A percentile compares a stretch with the other conserved stretches of the same genome.
phyloP scores from a whole-genome alignment of 345 rosid genomes.

The Populus euphratica region DNA sequence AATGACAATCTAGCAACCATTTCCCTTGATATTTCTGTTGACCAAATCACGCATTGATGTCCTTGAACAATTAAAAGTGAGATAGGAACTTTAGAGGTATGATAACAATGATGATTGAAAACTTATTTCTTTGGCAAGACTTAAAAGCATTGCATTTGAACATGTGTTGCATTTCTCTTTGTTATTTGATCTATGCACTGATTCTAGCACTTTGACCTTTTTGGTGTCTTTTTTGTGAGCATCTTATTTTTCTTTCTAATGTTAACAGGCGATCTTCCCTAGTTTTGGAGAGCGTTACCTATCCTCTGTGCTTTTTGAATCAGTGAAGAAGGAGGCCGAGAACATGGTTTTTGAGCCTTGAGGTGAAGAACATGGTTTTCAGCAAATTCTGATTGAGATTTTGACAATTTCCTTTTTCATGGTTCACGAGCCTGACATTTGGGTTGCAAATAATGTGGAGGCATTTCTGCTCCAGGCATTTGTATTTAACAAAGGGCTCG shows the following conservation, averaged over 20 bases:
- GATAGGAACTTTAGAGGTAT: background rate
- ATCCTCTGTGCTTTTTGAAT: slow-evolving; percentile 52
- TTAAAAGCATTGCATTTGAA: background rate
- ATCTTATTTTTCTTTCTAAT: background rate
- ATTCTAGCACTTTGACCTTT: background rate
- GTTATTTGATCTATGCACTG: too few relatives aligned
- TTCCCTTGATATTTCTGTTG: background rate
- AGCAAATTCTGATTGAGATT: background rate
- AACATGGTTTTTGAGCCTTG: slow-evolving; percentile 43
- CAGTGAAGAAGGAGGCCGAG: slow-evolving; percentile 52
- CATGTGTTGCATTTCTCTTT: background rate
- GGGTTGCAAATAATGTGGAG: background rate
- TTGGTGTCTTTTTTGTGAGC: background rate
- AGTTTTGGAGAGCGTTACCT: slow-evolving; percentile 75
- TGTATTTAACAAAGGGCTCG: background rate
- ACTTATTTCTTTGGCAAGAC: background rate
- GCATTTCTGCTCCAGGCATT: background rate
- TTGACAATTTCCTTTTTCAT: background rate
- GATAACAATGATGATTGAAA: background rate
- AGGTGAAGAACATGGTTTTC: background rate
- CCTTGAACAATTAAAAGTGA: background rate
- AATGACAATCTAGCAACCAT: background rate
- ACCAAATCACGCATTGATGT: background rate
- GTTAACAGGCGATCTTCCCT: slow-evolving; percentile 57
- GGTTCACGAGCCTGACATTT: background rate